These are phyloP conservation scores for Centrapalus pauciflorus DNA, from an alignment of 129 eudicot genomes.

Conservation along the genomic window DNA sequence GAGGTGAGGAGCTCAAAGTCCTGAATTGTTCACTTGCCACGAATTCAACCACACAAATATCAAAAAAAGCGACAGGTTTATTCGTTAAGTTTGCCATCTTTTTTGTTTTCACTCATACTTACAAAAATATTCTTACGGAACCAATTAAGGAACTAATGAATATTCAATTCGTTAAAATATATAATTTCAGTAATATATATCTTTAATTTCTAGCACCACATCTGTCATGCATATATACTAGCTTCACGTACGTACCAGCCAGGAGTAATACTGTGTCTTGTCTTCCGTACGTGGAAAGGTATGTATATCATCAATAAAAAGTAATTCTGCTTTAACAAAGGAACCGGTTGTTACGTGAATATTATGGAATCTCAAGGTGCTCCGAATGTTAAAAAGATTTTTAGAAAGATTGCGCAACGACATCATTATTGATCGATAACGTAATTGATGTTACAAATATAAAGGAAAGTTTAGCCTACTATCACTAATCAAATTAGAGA, in stretches of 20 bases:
- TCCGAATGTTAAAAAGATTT: conserved; percentile 5
- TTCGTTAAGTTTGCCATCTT: conserved; percentile 21
- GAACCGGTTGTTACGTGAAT: conserved; percentile 4
- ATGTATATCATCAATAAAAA: conserved; percentile 8
- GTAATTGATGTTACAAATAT: conserved; percentile 3
- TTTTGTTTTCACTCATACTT: neutral
- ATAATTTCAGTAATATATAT: too few relatives aligned
- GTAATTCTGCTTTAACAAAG: conserved; percentile 13
- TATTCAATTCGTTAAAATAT: too few relatives aligned
- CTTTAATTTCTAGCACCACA: too few relatives aligned
- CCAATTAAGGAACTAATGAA: too few relatives aligned
- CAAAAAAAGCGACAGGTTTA: conserved; percentile 22
- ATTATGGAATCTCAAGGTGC: conserved; percentile 17
- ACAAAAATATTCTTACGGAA: too few relatives aligned
- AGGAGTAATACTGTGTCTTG: too few relatives aligned
- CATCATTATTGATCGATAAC: conserved; percentile 6
- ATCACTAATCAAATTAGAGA: neutral
- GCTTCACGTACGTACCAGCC: too few relatives aligned
- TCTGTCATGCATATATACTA: too few relatives aligned
- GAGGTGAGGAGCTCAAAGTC: conserved; percentile 19
- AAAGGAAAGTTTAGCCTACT: neutral
- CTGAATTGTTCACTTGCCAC: conserved; percentile 10
- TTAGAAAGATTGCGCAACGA: neutral
- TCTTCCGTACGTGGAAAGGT: too few relatives aligned
- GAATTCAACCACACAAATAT: conserved; percentile 6